Conservation (phyloP, 1,284 basidiomycete genomes). For the Cystobasidium slooffiae region DNA sequence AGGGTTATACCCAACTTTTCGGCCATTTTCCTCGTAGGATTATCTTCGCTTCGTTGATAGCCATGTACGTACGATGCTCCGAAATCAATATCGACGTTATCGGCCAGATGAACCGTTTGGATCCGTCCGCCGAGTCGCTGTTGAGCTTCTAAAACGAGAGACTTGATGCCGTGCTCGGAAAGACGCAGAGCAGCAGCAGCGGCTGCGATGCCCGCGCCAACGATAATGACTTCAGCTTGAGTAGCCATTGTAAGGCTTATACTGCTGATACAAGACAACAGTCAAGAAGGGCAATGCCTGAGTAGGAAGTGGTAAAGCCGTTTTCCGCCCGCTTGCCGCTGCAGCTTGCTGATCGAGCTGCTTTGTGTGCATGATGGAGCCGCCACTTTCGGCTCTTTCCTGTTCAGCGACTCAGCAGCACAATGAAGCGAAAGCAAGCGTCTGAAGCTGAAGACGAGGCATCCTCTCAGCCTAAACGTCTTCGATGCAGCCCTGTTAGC, state of each 20-base stretch:
- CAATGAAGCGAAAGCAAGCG: constrained; percentile 26
- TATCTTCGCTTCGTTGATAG: constrained; percentile 28
- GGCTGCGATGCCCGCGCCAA: constrained; percentile 81
- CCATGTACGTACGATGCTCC: constrained; percentile 48
- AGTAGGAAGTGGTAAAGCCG: not conserved
- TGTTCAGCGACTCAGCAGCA: not conserved
- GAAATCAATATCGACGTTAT: constrained; percentile 49
- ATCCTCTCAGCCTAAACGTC: not conserved
- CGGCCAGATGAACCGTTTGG: constrained; percentile 54
- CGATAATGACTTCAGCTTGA: constrained; percentile 56
- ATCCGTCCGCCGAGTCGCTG: constrained; percentile 84
- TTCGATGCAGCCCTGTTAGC: not conserved
- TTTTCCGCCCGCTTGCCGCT: not conserved
- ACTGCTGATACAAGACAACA: not conserved
- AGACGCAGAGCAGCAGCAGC: constrained; percentile 72
- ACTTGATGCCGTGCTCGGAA: constrained; percentile 87
- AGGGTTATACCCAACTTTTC: constrained; percentile 40
- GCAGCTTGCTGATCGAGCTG: not conserved
- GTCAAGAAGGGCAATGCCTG: not conserved
- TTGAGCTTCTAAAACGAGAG: constrained; percentile 90
- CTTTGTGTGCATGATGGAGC: not conserved
- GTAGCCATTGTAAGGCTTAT: constrained; percentile 44
- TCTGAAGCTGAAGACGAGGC: not conserved
- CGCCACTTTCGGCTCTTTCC: not conserved
- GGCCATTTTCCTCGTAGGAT: constrained; percentile 30